A percentile compares a stretch with the other conserved stretches of the same genome.
Conservation (phyloP, 2,329 filamentous ascomycete genomes). For the Colletotrichum simmondsii region DNA sequence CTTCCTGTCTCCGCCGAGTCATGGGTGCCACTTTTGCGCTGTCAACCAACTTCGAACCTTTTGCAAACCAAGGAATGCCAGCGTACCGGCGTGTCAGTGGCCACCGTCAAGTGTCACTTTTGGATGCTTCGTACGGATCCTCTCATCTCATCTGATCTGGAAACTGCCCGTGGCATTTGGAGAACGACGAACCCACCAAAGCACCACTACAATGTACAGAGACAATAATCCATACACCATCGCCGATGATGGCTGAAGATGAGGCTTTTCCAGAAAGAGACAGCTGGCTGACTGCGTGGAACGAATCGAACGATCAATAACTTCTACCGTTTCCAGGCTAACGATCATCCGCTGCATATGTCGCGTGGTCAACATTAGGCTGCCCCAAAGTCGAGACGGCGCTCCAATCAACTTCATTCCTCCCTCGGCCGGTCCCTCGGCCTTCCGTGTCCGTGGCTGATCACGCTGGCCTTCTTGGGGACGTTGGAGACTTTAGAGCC, state of each 20-base stretch:
- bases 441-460: constrained; percentile 32
- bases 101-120: neutral
- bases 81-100: neutral
- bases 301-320: neutral
- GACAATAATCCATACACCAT: neutral
- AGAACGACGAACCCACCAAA: neutral
- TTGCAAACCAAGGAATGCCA: neutral
- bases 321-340: neutral
- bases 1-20: constrained; percentile 25
- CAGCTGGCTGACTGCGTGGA: neutral
- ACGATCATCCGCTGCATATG: neutral
- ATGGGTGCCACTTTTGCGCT: neutral
- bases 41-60: neutral
- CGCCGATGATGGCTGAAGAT: neutral
- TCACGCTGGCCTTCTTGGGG: constrained; percentile 17
- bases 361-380: constrained; percentile 10
- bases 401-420: neutral
- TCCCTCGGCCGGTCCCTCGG: constrained; percentile 23
- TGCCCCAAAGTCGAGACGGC: neutral
- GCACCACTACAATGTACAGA: neutral
- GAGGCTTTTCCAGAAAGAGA: neutral
- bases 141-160: constrained; percentile 1
- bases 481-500: neutral
- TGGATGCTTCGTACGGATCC: neutral
- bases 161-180: neutral